A percentile compares a stretch with the other conserved stretches of the same genome.
Conservation (phyloP, 345 rosid genomes). For the Camelina laxa region DNA sequence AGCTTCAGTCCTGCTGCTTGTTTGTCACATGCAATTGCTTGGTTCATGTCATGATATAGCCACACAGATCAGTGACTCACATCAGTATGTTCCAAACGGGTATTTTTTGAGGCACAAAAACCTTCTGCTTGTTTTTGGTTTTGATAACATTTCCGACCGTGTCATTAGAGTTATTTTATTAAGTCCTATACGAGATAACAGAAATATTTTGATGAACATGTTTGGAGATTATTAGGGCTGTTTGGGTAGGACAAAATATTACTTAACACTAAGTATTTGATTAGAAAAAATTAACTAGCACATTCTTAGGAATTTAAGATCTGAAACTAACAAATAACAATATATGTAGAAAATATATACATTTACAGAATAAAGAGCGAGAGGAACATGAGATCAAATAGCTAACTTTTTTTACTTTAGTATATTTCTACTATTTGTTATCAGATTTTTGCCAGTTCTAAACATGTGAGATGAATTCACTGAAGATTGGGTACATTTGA, state of each 20-base stretch:
- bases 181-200: too few species aligned
- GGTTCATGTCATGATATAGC: conserved; percentile 25
- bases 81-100: conserved; percentile 27
- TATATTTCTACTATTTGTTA: background rate
- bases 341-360: too few species aligned
- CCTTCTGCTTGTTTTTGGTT: background rate
- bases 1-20: conserved; percentile 40
- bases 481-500: background rate
- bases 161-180: background rate
- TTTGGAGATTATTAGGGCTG: background rate
- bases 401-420: background rate
- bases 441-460: background rate
- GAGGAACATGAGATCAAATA: background rate
- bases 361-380: background rate
- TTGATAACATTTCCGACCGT: background rate
- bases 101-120: background rate
- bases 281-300: background rate
- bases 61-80: conserved; percentile 29
- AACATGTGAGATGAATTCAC: background rate
- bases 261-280: too few species aligned
- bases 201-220: background rate
- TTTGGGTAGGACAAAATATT: too few species aligned
- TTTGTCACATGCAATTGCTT: conserved; percentile 48
- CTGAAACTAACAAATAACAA: too few species aligned
- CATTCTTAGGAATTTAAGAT: background rate